Evolutionary conservation across 306 rosid species (phyloP), one percentile per base, ranked within the genome.

Genomic region (Sicyos edulis): DNA sequence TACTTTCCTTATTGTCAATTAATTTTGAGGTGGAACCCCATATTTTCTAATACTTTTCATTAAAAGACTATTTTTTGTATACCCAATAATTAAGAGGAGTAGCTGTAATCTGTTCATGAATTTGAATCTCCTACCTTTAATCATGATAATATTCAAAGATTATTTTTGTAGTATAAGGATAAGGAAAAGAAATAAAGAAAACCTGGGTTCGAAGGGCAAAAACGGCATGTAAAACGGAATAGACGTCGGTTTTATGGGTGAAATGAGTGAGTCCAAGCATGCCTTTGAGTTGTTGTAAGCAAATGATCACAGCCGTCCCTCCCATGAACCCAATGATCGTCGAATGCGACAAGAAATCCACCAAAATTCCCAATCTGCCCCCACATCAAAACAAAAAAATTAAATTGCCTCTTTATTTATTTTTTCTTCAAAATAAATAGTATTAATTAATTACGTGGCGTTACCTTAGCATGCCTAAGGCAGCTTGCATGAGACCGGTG

Each of bases 301-400:
- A 83, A 16, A 92, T 89, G 34, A 90, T 81, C 3, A 78, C 49
- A 15, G 98, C 92, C 1, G 96, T 92, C 1, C 98, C 98, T 72
- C 85, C 88, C 96, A 92, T 90, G 72, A 92, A 92, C 12, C 96
- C 98, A 49, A 86, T 79, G 61, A 92, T 90, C 51, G 98, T 90
- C 16, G 98, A 83, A 82, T 90, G 96, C 2, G 98, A 90, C 74
- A 92, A 86, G 82, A 92, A 92, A 80, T 92, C 98, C 68, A 92
- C 96, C 62, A 92, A 74, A 70, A 92, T 88, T 58, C 98, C 96
- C 20, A 92, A 20, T 79, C 98, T 92, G 77, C 75, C 82, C 52
- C 5, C 5, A 5, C 32, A 47, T 29, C 55, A 59, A 22, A 19
- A 19, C 37, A 32, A 0, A 3, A 9, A 45, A 37, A 37, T 37